phyloP scores from a whole-genome alignment of 78 protist species.

The Chrysochromulina parva region DNA sequence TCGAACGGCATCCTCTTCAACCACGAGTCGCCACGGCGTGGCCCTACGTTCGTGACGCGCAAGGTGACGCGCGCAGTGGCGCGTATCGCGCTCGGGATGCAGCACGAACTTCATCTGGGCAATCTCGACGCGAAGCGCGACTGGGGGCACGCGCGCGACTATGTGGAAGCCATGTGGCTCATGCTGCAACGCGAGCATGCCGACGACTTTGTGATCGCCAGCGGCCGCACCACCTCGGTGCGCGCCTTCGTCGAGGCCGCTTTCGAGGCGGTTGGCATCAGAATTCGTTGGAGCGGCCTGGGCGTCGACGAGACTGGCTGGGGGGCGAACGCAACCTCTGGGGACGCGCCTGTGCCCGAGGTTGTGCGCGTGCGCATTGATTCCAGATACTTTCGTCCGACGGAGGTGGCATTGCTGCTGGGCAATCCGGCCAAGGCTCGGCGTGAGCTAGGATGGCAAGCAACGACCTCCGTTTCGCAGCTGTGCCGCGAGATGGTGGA shows the following conservation, averaged over 20 bases:
- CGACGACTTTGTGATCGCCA: slow-evolving; percentile 73
- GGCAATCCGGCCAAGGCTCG: slow-evolving; percentile 83
- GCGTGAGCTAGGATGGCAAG: slow-evolving; percentile 72
- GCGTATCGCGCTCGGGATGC: slow-evolving; percentile 62
- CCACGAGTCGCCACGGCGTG: slow-evolving; percentile 84
- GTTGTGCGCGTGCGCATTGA: not conserved
- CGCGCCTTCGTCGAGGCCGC: slow-evolving; percentile 78
- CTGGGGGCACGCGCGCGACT: slow-evolving; percentile 38
- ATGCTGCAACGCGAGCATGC: slow-evolving; percentile 58
- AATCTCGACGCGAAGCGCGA: not conserved
- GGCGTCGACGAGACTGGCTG: not conserved
- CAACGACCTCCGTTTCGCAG: slow-evolving; percentile 41
- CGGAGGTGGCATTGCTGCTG: slow-evolving; percentile 74
- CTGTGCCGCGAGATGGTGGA: slow-evolving; percentile 87
- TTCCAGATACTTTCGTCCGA: not conserved
- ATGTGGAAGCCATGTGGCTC: slow-evolving; percentile 46
- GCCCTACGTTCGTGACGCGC: slow-evolving; percentile 92
- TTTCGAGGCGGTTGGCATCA: slow-evolving; percentile 57
- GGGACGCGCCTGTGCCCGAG: not conserved
- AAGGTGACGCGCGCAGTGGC: slow-evolving; percentile 92
- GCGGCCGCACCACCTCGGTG: slow-evolving; percentile 74
- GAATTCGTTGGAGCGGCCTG: not conserved
- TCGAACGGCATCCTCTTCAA: slow-evolving; percentile 94
- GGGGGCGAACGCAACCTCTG: not conserved
- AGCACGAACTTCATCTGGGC: slow-evolving; percentile 32